Base-by-base conservation (phyloP, 257 asterid species). In the Misopates orontium region DNA sequence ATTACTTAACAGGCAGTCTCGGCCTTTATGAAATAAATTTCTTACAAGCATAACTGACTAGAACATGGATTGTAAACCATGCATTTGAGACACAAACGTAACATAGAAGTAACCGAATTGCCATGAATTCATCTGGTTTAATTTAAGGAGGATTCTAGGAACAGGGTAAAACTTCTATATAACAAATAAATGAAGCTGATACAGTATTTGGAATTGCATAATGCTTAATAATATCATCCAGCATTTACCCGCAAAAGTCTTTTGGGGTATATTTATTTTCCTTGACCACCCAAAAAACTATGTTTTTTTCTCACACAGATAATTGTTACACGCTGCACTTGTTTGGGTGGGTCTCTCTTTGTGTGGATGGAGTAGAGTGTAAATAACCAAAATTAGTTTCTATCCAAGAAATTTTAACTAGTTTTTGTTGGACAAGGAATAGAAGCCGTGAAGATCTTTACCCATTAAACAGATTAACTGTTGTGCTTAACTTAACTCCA, bases 181-280 rank as follows among this genome's bases (percentile, higher is more conserved):
- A 13, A 23, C 60, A 56, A 25, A 56, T 31, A 40, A 25, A 8
- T 40, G 32, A n/a, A n/a, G 14, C 25, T 56, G 44, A 54, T 14
- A 12, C 2, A 23, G 15, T 23, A 54, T 16, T 54, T 8, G 17
- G 10, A 19, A n/a, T 24, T 36, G 5, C n/a, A 56, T 10, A 24
- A 25, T 56, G 42, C 42, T 56, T 19, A 56, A 56, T 39, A 56
- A 24, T 24, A 24, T 56, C 20, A 25, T 13, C 15, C 42, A 28
- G 15, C 9, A 4, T 36, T 10, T 11, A 24, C 61, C 28, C 0
- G 19, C 40, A 25, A 36, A 41, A 56, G 1, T 36, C n/a, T 25
- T 51, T 65, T 32, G 16, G 8, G 66, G 23, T 15, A 61, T 13
- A 45, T 62, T 62, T 62, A n/a, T 47, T 5, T 20, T 54, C 39